A percentile compares a stretch with the other conserved stretches of the same genome.
Conservation (phyloP, 345 rosid genomes). For the Aquilaria sinensis region DNA sequence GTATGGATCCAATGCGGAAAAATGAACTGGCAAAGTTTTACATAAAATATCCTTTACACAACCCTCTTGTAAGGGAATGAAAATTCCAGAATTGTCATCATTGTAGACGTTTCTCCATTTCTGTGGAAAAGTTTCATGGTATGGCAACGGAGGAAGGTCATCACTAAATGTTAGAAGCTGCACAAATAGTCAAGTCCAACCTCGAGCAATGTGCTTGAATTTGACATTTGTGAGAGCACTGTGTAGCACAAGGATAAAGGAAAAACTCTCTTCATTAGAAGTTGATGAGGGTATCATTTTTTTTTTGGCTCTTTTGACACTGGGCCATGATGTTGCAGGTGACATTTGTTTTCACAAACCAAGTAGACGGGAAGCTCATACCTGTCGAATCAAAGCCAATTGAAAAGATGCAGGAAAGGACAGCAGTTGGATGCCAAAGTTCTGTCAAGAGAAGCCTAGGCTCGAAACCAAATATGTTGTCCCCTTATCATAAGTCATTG, state of each 20-base stretch:
- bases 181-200: background rate
- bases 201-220: background rate
- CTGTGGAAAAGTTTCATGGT: too few relatives aligned
- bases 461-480: slow-evolving; percentile 24
- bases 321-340: slow-evolving; percentile 39
- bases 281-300: background rate
- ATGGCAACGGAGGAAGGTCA: too few relatives aligned
- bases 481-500: slow-evolving; percentile 29
- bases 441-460: slow-evolving; percentile 24
- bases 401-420: slow-evolving; percentile 24
- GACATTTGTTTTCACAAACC: slow-evolving; percentile 83
- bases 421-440: slow-evolving; percentile 13
- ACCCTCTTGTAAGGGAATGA: too few relatives aligned
- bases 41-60: too few relatives aligned
- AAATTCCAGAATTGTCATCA: too few relatives aligned
- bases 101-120: too few relatives aligned
- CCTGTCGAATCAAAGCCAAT: slow-evolving; percentile 59
- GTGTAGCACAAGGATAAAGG: background rate
- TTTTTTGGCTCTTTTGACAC: background rate
- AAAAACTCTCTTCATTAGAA: background rate
- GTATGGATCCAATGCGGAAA: too few relatives aligned
- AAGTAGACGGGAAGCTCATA: slow-evolving; percentile 86
- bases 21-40: too few relatives aligned
- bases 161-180: too few relatives aligned
- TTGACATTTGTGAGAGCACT: background rate